A percentile compares a stretch with the other conserved stretches of the same genome.
phyloP scores from a whole-genome alignment of 352 stramenopile genomes.

The Plasmopara viticola region DNA sequence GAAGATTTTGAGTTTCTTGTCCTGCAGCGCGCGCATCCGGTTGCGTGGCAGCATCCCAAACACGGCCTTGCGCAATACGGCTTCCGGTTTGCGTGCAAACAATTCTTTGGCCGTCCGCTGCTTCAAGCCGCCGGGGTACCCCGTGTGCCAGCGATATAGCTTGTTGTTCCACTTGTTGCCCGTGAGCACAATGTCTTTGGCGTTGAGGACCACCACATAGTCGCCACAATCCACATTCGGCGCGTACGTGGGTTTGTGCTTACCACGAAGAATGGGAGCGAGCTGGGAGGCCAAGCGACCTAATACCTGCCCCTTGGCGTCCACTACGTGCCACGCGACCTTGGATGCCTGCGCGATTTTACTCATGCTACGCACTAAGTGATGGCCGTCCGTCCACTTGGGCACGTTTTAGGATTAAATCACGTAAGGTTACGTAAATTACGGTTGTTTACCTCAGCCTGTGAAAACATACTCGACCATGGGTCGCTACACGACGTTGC shows the following conservation, averaged over 20 bases:
- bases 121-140: conserved; percentile 96
- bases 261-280: conserved; percentile 94
- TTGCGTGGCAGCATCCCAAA: conserved; percentile 98
- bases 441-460: not conserved
- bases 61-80: conserved; percentile 94
- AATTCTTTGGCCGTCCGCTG: conserved; percentile 91
- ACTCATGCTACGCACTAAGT: conserved; percentile 38
- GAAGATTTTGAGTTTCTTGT: conserved; percentile 97
- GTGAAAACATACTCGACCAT: conserved; percentile 13
- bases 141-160: conserved; percentile 98
- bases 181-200: conserved; percentile 92
- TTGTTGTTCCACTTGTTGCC: conserved; percentile 97
- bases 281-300: conserved; percentile 94
- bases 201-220: conserved; percentile 97
- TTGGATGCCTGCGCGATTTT: conserved; percentile 79
- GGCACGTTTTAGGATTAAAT: not conserved
- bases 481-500: conserved; percentile 75
- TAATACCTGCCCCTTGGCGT: conserved; percentile 94
- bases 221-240: conserved; percentile 98
- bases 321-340: conserved; percentile 93
- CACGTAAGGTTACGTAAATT: not conserved
- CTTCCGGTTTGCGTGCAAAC: conserved; percentile 91
- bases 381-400: not conserved
- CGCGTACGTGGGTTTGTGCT: conserved; percentile 98
- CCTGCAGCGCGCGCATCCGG: conserved; percentile 91